A percentile compares a stretch with the other conserved stretches of the same genome.
Conservation (phyloP, 139 green algal genomes). For the Picochlorum sp. region DNA sequence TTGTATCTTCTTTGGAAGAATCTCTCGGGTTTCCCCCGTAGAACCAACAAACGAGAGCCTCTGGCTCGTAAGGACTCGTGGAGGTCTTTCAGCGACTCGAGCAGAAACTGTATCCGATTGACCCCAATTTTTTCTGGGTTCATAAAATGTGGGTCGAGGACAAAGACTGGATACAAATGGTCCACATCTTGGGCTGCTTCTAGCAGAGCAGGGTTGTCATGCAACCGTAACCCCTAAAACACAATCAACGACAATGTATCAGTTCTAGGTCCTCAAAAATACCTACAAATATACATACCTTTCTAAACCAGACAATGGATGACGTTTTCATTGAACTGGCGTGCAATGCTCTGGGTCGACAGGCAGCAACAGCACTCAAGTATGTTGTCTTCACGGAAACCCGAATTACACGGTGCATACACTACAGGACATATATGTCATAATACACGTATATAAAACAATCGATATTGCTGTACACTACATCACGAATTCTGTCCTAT, state of each 20-base stretch:
- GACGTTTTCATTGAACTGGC: not conserved
- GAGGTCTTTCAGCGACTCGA: constrained; percentile 73
- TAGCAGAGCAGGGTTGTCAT: constrained; percentile 84
- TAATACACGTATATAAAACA: no score
- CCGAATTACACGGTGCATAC: no score
- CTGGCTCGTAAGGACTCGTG: constrained; percentile 46
- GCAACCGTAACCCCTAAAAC: constrained; percentile 65
- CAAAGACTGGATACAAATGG: constrained; percentile 72
- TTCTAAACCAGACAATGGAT: constrained; percentile 3
- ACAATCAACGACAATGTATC: not conserved
- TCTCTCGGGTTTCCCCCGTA: constrained; percentile 61
- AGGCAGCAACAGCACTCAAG: no score
- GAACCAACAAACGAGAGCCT: constrained; percentile 56
- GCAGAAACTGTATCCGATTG: constrained; percentile 77
- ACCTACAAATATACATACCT: not conserved
- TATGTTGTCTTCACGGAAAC: no score
- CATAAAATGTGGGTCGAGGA: constrained; percentile 71
- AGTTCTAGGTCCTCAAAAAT: no score
- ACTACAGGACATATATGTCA: no score
- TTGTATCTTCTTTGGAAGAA: constrained; percentile 50
- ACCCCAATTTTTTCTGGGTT: constrained; percentile 52
- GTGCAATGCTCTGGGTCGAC: no score
- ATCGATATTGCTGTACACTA: no score
- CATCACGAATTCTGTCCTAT: not conserved
- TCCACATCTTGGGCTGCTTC: constrained; percentile 41